These are phyloP conservation scores for Lasiodiplodia sp. DNA, from an alignment of 2,329 filamentous ascomycete species.

Conservation along the genomic window DNA sequence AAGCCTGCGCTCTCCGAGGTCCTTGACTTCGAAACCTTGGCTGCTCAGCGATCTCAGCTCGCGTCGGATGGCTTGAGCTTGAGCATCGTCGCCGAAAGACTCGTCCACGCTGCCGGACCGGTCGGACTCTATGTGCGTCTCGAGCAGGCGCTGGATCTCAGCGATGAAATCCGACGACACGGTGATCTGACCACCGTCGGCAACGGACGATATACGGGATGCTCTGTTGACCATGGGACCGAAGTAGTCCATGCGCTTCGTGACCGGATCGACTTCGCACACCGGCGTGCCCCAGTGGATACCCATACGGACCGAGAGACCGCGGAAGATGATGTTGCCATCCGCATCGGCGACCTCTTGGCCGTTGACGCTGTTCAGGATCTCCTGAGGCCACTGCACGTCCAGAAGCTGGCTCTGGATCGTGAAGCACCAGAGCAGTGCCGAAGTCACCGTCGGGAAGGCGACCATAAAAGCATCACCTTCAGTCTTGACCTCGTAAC, in stretches of 20 bases:
- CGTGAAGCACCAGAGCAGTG: slow-evolving; percentile 94
- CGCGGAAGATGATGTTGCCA: slow-evolving; percentile 88
- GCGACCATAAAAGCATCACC: slow-evolving; percentile 99
- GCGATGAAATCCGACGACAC: slow-evolving; percentile 97
- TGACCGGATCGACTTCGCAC: slow-evolving; percentile 94
- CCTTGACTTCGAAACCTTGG: slow-evolving; percentile 96
- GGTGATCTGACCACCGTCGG: slow-evolving; percentile 95
- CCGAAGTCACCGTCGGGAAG: slow-evolving; percentile 94
- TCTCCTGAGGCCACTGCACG: slow-evolving; percentile 91
- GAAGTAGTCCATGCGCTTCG: slow-evolving; percentile 98
- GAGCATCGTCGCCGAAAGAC: slow-evolving; percentile 75
- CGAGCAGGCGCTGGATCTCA: slow-evolving; percentile 89
- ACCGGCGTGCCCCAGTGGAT: slow-evolving; percentile 95
- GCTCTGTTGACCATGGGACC: slow-evolving; percentile 99
- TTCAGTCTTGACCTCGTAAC: slow-evolving; percentile 99
- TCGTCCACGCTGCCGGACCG: slow-evolving; percentile 76
- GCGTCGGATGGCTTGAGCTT: slow-evolving; percentile 79
- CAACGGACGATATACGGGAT: slow-evolving; percentile 89
- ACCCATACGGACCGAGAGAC: slow-evolving; percentile 95
- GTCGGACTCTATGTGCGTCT: slow-evolving; percentile 87
- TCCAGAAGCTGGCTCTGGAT: slow-evolving; percentile 89
- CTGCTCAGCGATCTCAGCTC: slow-evolving; percentile 87
- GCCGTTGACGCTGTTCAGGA: slow-evolving; percentile 84
- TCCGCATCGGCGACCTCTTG: slow-evolving; percentile 84
- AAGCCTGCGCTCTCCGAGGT: slow-evolving; percentile 91